phyloP scores from a whole-genome alignment of 1,284 basidiomycete genomes.

The Cronartium ribicola region DNA sequence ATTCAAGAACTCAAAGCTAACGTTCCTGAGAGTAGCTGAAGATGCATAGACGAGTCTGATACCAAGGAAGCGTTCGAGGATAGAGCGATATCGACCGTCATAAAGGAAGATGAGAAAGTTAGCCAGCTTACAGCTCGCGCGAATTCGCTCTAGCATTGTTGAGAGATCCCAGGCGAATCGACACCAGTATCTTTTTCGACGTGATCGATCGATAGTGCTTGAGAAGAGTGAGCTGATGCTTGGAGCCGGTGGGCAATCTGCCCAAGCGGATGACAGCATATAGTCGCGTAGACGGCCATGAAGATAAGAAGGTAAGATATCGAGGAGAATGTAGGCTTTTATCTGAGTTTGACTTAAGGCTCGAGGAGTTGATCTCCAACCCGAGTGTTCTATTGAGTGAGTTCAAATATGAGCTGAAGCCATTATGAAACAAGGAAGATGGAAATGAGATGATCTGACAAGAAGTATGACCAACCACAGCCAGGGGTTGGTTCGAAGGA shows the following conservation, averaged over 20 bases:
- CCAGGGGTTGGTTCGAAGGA: not conserved
- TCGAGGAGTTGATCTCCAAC: constrained; percentile 17
- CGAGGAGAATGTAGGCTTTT: constrained; percentile 65
- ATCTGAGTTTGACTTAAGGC: constrained; percentile 43
- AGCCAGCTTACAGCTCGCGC: not conserved
- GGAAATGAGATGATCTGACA: not conserved
- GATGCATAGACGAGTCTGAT: constrained; percentile 73
- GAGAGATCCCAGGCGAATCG: not conserved
- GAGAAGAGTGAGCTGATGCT: not conserved
- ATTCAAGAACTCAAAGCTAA: constrained; percentile 98
- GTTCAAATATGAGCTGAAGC: not conserved
- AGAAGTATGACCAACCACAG: not conserved
- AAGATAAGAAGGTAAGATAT: constrained; percentile 72
- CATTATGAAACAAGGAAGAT: not conserved
- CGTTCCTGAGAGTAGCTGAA: constrained; percentile 65
- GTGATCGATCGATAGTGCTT: not conserved
- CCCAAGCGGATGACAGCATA: constrained; percentile 53
- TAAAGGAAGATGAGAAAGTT: constrained; percentile 14
- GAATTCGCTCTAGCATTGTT: not conserved
- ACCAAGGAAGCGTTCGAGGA: constrained; percentile 74
- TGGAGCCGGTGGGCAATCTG: constrained; percentile 8
- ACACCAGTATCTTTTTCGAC: not conserved
- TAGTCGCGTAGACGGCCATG: constrained; percentile 67
- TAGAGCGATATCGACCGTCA: constrained; percentile 68
- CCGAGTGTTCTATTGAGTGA: not conserved